Base-by-base conservation (phyloP, 2,329 filamentous ascomycete genomes). In the Hymenoscyphus scutula region DNA sequence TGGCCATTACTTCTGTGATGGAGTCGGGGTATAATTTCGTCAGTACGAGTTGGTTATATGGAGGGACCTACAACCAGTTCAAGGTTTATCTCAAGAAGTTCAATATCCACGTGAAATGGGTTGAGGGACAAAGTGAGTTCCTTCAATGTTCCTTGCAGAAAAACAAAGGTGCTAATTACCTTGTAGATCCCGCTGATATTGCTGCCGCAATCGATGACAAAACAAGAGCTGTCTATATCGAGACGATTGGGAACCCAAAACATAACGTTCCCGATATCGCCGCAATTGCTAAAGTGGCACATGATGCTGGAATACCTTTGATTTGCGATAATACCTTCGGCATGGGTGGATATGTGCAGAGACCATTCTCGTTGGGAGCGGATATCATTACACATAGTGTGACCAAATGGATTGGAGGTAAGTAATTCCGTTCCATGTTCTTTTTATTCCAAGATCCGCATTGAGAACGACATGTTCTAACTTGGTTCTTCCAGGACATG, bases 181-280 rank as follows among this genome's bases (percentile, higher is more conserved):
- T 37, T 23, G 19, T 51, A 51, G 80, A 82, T 51, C 76, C 84
- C 0, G 79, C 80, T 51, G 85, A 84, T 66, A 84, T 89, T 69
- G 81, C 80, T 59, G 79, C 80, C 51, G 79, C 81, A 11, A 89
- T 89, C 71, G 86, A 89, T 70, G 84, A 87, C 45, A 84, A 82
- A 71, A 89, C 87, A 37, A 88, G 88, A 76, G 84, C 84, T 1
- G 79, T 89, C n/a, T 89, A 86, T 68, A 75, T 89, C 19, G 87
- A 89, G 75, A 85, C 80, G 29, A 89, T 89, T 67, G 86, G 86
- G 7, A 89, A 89, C 71, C 87, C 87, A 6, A 81, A 82, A 62
- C 89, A 88, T 75, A 89, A 89, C 68, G 81, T 89, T 13, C 86
- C 87, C 1, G 86, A 89, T 67, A 84, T 89, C 60, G 84, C 87